phyloP scores from a whole-genome alignment of 2,329 filamentous ascomycete genomes.

The Verticillium nubilum region DNA sequence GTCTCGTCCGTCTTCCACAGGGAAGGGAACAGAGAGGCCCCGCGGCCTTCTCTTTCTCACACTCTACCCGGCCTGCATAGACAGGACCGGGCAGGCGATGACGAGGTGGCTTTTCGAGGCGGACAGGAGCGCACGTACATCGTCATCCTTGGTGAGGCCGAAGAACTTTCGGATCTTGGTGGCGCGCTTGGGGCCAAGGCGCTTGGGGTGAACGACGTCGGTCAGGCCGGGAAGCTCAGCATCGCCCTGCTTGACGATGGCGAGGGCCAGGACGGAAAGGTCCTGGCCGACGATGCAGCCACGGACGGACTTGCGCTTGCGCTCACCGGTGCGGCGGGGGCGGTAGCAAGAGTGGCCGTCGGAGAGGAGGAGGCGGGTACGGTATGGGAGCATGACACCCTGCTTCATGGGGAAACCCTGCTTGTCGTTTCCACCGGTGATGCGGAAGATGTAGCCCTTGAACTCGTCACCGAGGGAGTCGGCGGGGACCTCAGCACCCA shows the following conservation, averaged over 20 bases:
- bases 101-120: conserved; percentile 47
- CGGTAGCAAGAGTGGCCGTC: conserved; percentile 99
- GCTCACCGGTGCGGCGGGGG: conserved; percentile 93
- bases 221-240: conserved; percentile 90
- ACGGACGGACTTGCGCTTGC: conserved; percentile 98
- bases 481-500: conserved; percentile 87
- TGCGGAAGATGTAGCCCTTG: conserved; percentile 99
- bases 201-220: conserved; percentile 98
- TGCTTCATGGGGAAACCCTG: conserved; percentile 99
- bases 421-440: conserved; percentile 99
- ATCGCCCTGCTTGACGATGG: conserved; percentile 98
- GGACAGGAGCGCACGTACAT: conserved; percentile 68
- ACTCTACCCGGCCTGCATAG: conserved; percentile 50
- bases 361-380: conserved; percentile 93
- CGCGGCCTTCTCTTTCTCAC: conserved; percentile 38
- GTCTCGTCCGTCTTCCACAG: neutral
- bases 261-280: conserved; percentile 88
- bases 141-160: conserved; percentile 99
- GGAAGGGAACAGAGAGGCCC: neutral
- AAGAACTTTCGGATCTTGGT: conserved; percentile 99
- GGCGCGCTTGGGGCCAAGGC: conserved; percentile 98
- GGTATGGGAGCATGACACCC: conserved; percentile 97
- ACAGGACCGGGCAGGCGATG: conserved; percentile 65
- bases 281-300: conserved; percentile 98
- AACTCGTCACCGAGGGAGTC: conserved; percentile 98